Evolutionary conservation across 2,329 filamentous ascomycete genomes (phyloP), one percentile per base, ranked within the genome.

Genomic region (Apiospora hydei): DNA sequence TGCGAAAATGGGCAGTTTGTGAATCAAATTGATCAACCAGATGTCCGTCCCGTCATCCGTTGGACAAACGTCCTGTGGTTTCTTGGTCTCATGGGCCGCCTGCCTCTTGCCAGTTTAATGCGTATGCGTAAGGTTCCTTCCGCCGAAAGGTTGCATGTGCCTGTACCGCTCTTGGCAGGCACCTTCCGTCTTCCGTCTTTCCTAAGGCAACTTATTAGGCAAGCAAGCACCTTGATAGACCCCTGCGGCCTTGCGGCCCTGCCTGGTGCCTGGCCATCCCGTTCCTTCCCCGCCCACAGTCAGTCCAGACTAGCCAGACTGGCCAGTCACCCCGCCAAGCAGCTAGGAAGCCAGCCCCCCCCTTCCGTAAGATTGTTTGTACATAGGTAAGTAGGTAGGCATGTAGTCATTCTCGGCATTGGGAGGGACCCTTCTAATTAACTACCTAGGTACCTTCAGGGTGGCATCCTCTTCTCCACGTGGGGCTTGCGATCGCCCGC

Each of bases 161-260:
- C 14, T 26, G 49, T 24, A 26, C 10, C 10, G 24, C 21, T 10
- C 46, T n/a, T 49, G n/a, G 49, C n/a, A 51, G n/a, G 49, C n/a
- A 51, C 49, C 11, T 51, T 26, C n/a, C n/a, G 24, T 24, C 49
- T 51, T 51, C n/a, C 49, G 21, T 2, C 26, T 14, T 34, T 34
- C 5, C 26, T 6, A 38, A 47, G 26, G 26, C 26, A 3, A 26
- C 49, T 51, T 51, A 13, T n/a, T n/a, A 30, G 26, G 26, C 7
- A 16, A 61, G 53, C 14, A 18, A 57, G 53, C 53, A 61, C 53
- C 53, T 61, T 61, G 53, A 61, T 61, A 61, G 53, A 61, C 53
- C 51, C 49, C 24, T 53, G 49, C n/a, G n/a, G n/a, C n/a, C n/a
- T n/a, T n/a, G n/a, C n/a, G n/a, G n/a, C n/a, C n/a, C n/a, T n/a